A percentile compares a stretch with the other conserved stretches of the same genome.
Evolutionary conservation across 2,329 filamentous ascomycete genomes (phyloP).

Genomic region (Diaporthe longicolla): DNA sequence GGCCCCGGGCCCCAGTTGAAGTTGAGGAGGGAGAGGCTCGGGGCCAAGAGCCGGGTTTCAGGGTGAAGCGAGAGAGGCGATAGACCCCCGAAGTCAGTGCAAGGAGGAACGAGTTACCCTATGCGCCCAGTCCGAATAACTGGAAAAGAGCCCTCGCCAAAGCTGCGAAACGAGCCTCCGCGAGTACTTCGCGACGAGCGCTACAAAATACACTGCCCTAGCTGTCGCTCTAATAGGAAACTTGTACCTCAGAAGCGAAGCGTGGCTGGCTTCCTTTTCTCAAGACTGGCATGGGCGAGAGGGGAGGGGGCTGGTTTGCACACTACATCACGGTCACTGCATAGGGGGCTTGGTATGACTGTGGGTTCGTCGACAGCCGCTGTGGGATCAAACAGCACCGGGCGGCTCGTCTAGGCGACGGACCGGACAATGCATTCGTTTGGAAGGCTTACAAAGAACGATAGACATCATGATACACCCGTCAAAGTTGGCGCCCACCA

Average conservation of each 20-base stretch:
- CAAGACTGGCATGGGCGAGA: background rate
- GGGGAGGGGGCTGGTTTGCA: too few relatives aligned
- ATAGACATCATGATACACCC: conserved; percentile 25
- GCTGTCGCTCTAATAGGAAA: background rate
- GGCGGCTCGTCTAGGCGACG: conserved; percentile 24
- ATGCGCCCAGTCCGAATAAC: background rate
- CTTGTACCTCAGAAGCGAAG: background rate
- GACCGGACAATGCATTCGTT: conserved; percentile 24
- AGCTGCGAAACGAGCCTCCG: background rate
- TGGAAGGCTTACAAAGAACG: conserved; percentile 5
- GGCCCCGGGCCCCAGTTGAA: conserved; percentile 76
- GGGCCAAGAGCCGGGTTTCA: conserved; percentile 16
- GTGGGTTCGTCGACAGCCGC: conserved; percentile 7
- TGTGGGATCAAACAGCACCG: conserved; percentile 36
- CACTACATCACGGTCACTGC: conserved; percentile 27
- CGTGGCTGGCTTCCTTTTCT: conserved; percentile 1
- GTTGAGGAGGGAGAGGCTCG: conserved; percentile 41
- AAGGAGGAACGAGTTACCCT: background rate
- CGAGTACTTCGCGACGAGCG: background rate
- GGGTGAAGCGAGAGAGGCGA: conserved; percentile 23
- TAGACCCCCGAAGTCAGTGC: background rate
- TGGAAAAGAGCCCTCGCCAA: background rate
- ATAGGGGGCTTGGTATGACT: conserved; percentile 14
- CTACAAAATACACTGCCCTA: background rate
- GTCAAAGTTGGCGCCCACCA: background rate